phyloP scores from a whole-genome alignment of 805 yeast species.

The Danielia reshetovae region DNA sequence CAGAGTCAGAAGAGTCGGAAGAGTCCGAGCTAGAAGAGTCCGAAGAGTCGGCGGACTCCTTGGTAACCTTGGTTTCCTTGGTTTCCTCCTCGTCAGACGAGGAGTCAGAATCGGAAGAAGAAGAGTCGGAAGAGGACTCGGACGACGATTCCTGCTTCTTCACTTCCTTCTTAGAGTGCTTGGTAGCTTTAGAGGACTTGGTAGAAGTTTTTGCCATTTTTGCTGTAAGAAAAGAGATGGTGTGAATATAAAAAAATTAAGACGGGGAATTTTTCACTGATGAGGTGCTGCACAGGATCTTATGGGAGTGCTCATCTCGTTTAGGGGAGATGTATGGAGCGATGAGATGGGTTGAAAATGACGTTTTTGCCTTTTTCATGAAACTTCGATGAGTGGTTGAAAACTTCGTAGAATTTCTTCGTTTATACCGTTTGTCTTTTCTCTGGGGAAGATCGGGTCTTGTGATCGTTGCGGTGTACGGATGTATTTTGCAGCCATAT shows the following conservation, averaged over 20 bases:
- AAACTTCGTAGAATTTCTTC: too few species aligned
- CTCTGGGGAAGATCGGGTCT: too few species aligned
- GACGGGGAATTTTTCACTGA: slow-evolving; percentile 6
- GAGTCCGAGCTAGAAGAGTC: slow-evolving; percentile 8
- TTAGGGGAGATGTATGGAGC: too few species aligned
- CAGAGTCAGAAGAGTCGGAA: slow-evolving; percentile 10
- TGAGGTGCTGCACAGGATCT: slow-evolving; percentile 7
- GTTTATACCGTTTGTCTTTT: too few species aligned
- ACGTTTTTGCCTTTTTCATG: too few species aligned
- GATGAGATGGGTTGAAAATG: too few species aligned
- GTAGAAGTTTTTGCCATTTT: slow-evolving; percentile 40
- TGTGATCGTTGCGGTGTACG: too few species aligned
- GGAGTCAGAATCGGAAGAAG: slow-evolving; percentile 1
- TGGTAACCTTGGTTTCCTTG: slow-evolving; percentile 5
- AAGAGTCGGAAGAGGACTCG: slow-evolving; percentile 5
- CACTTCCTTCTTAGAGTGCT: slow-evolving; percentile 8
- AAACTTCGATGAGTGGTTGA: too few species aligned
- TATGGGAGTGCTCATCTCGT: too few species aligned
- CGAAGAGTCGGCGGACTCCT: slow-evolving; percentile 2
- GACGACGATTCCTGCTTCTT: slow-evolving; percentile 2
- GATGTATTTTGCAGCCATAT: too few species aligned
- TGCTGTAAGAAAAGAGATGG: neutral
- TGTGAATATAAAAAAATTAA: slow-evolving; percentile 1
- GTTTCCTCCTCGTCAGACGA: slow-evolving; percentile 1
- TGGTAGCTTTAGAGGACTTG: slow-evolving; percentile 16